Evolutionary conservation across 2,329 filamentous ascomycete genomes (phyloP), one percentile per base, ranked within the genome.

Genomic region (Cladorrhinum sp.): DNA sequence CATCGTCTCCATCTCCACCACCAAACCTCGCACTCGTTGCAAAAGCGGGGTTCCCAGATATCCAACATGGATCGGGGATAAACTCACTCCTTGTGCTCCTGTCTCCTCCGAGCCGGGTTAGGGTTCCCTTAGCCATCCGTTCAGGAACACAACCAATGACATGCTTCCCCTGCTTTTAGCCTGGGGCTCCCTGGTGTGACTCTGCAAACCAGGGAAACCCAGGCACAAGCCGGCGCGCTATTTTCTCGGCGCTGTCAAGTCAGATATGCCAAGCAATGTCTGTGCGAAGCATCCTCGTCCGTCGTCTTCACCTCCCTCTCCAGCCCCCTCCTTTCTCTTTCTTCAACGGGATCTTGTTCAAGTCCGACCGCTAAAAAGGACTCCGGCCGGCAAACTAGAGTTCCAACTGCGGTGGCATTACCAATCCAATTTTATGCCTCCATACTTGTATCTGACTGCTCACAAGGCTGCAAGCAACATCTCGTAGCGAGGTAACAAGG

Each of bases 161-260:
- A 20, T 14, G 33, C 28, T 14, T 23, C 16, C 24, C 24, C 21
- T 46, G 30, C 26, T 46, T 55, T 55, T 55, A 55, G 53, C 53
- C 53, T 55, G 12, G 33, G 53, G 24, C 33, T 24, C 21, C 5
- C 20, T 55, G 36, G 53, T 55, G 53, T 20, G 53, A 55, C 53
- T 33, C 36, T 55, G 53, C 2, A 23, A 28, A 55, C 53, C 53
- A 55, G 53, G 53, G 12, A 46, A 46, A 18, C 53, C 18, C 5
- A 36, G 20, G 16, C 33, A 49, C 18, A 20, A 24, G 4, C 46
- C 18, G 46, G 7, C 21, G 36, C 53, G 23, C 53, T 55, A 55
- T 55, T 55, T 48, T 55, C 53, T 55, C 36, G 53, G 53, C 53
- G 53, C 53, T 55, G 53, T 55, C 53, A 55, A 55, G 30, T 55